Conservation (phyloP, 2,329 filamentous ascomycete species). For the Thielaviopsis populi region DNA sequence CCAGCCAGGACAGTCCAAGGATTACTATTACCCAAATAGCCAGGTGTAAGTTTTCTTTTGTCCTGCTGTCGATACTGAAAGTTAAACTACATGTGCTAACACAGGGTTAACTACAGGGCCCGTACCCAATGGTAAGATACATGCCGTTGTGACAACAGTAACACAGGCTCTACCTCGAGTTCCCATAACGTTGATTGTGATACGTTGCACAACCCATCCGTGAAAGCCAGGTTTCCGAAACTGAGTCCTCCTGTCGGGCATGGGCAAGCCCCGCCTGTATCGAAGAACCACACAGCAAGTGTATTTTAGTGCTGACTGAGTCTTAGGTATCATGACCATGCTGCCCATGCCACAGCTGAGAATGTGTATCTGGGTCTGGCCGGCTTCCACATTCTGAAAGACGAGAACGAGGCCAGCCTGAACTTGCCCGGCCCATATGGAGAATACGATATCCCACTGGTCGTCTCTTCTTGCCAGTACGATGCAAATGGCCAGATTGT, state of each 20-base stretch:
- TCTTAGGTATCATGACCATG: constrained; percentile 34
- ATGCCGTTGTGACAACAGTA: background rate
- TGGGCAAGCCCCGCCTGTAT: background rate
- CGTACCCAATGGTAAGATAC: constrained; percentile 34
- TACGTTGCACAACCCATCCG: background rate
- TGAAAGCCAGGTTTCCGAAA: background rate
- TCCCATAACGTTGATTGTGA: background rate
- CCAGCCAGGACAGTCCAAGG: constrained; percentile 38
- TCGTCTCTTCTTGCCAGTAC: constrained; percentile 37
- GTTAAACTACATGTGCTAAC: background rate
- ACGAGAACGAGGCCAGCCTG: constrained; percentile 33
- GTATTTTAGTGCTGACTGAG: background rate
- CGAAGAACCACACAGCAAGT: background rate
- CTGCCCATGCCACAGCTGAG: constrained; percentile 31
- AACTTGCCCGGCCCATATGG: constrained; percentile 35
- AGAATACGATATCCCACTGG: constrained; percentile 38
- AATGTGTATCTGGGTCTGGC: constrained; percentile 43
- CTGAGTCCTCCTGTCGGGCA: background rate
- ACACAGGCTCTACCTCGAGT: background rate
- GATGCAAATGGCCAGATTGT: constrained; percentile 34
- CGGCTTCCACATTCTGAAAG: constrained; percentile 39
- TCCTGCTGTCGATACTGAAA: background rate
- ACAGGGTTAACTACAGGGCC: constrained; percentile 22
- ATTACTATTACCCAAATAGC: constrained; percentile 46
- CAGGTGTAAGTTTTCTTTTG: constrained; percentile 23